phyloP scores from a whole-genome alignment of 768 basidiomycete genomes.

The Pleurotus sapidus region DNA sequence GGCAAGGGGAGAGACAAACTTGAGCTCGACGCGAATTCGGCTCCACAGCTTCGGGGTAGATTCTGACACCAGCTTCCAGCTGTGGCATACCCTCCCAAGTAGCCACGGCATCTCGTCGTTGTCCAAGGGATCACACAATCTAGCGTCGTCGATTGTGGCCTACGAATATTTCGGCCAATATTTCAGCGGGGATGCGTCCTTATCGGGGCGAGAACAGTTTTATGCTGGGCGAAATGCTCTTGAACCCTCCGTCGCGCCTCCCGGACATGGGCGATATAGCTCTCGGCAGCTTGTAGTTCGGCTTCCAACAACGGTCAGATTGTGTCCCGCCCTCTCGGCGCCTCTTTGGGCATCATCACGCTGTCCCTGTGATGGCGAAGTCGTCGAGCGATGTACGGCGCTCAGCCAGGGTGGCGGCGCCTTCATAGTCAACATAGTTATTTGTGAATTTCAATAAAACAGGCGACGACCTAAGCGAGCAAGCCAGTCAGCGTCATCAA shows the following conservation, averaged over 20 bases:
- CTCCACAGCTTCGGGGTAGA: constrained; percentile 2
- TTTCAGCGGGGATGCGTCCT: constrained; percentile 5
- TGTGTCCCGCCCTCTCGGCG: neutral
- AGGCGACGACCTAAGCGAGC: neutral
- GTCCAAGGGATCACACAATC: neutral
- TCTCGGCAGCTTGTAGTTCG: neutral
- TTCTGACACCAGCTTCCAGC: neutral
- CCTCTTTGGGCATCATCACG: neutral
- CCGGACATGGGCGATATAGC: neutral
- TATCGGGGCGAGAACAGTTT: neutral
- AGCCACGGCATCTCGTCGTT: neutral
- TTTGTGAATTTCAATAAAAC: neutral
- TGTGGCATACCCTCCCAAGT: constrained; percentile 1
- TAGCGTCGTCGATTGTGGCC: neutral
- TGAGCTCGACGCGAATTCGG: constrained; percentile 1
- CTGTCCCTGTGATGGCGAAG: neutral
- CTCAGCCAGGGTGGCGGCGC: neutral
- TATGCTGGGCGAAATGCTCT: neutral
- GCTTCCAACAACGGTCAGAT: neutral
- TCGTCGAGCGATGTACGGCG: neutral
- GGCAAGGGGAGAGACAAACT: neutral
- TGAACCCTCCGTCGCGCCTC: neutral
- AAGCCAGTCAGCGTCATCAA: too few species aligned
- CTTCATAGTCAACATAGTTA: neutral
- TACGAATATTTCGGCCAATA: neutral